Base-by-base conservation (phyloP, 2,329 filamentous ascomycete species). In the Apiospora arundinis region DNA sequence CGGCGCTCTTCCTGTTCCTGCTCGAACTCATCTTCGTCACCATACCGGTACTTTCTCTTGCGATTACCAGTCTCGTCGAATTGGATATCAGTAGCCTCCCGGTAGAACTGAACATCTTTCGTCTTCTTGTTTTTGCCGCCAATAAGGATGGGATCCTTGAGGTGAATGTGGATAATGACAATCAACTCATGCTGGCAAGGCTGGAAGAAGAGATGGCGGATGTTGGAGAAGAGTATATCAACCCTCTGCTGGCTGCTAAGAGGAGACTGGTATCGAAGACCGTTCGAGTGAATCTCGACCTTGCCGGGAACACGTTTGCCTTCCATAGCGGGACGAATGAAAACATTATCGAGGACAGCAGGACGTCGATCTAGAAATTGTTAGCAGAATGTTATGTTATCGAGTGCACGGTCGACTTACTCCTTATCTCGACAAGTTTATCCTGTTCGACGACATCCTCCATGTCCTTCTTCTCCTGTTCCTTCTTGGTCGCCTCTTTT, bases 401-500 rank as follows among this genome's bases (percentile, higher is more conserved):
- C 11, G 56, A 23, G 56, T 14, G 12, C 8, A 48, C 3, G 66
- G 7, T 42, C 8, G 21, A 85, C 91, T 85, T 86, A 94, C 93
- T 97, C 86, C 96, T 89, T 76, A 98, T 95, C 80, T 98, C 95
- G 76, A 97, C 87, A 69, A 99, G 90, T 85, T 99, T 99, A 81
- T 99, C 96, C 82, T 99, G 96, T 83, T 98, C 96, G 7, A 99
- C 95, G 28, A 99, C 96, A 82, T 99, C 96, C 81, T 99, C 96
- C 93, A 99, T 93, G 77, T 99, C 95, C 85, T 99, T 99, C 90
- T 98, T 98, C 83, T 98, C 95, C 78, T 98, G 95, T 82, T 99
- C 96, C 77, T 94, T 93, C 82, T 97, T 95, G 56, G 94, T 90
- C 6, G 93, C 91, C 76, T 95, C 94, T 80, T 96, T 97, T 85